phyloP scores from a whole-genome alignment of 1,284 basidiomycete species.

The Ustilago bromivora region DNA sequence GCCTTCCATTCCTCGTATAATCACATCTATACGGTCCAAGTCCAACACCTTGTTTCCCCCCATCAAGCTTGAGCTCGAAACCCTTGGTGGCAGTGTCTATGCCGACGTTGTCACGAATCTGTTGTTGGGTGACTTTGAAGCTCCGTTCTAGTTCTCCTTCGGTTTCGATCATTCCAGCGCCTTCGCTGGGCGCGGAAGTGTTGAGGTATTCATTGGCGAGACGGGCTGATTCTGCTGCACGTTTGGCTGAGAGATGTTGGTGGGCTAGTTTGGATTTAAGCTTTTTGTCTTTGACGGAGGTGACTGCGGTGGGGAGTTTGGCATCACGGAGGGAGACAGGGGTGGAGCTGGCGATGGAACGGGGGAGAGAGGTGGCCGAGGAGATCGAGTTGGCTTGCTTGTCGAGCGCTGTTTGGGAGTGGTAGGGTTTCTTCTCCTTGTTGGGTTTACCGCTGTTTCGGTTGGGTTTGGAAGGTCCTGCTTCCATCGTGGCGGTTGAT shows the following conservation, averaged over 20 bases:
- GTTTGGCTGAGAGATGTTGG: conserved; percentile 57
- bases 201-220: conserved; percentile 67
- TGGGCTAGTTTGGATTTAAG: conserved; percentile 63
- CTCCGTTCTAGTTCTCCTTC: conserved; percentile 86
- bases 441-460: conserved; percentile 21
- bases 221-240: conserved; percentile 61
- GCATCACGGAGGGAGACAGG: conserved; percentile 51
- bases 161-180: conserved; percentile 78
- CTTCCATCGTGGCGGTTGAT: conserved; percentile 29
- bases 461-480: conserved; percentile 40
- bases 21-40: conserved; percentile 81
- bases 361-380: conserved; percentile 58
- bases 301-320: conserved; percentile 59
- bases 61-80: conserved; percentile 84
- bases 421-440: conserved; percentile 30
- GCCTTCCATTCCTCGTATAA: conserved; percentile 92
- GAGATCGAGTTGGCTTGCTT: conserved; percentile 62
- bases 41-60: conserved; percentile 68
- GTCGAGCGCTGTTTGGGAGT: conserved; percentile 57
- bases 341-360: conserved; percentile 57
- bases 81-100: conserved; percentile 80
- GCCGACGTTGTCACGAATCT: conserved; percentile 80
- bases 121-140: conserved; percentile 86
- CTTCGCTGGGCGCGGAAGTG: conserved; percentile 68
- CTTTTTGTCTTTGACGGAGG: conserved; percentile 66